These are phyloP conservation scores for Sporothrix pallida DNA, from an alignment of 2,329 filamentous ascomycete genomes.

Conservation along the genomic window DNA sequence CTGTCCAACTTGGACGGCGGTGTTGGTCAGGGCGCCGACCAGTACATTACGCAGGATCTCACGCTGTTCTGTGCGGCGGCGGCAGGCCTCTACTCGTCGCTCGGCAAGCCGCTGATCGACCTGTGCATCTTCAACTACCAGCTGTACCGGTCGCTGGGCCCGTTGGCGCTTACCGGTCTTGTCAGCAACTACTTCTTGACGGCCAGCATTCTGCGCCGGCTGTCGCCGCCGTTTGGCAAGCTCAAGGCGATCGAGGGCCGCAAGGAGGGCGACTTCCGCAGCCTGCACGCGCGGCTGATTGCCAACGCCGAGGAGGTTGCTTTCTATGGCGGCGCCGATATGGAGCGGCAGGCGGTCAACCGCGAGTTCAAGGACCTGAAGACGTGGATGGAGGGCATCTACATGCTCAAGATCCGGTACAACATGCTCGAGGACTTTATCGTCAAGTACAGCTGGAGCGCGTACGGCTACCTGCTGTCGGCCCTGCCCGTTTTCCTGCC, in stretches of 20 bases:
- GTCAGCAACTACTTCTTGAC: constrained; percentile 94
- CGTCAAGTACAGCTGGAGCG: constrained; percentile 97
- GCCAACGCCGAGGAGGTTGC: constrained; percentile 97
- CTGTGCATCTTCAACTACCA: constrained; percentile 98
- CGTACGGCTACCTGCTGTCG: constrained; percentile 92
- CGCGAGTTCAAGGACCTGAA: constrained; percentile 91
- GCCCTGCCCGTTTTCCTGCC: constrained; percentile 93
- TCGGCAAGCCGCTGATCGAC: constrained; percentile 98
- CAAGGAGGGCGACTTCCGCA: constrained; percentile 93
- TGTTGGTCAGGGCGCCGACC: constrained; percentile 88
- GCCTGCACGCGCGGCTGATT: constrained; percentile 86
- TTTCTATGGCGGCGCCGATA: constrained; percentile 94
- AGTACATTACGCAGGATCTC: constrained; percentile 96
- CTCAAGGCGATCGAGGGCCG: constrained; percentile 94
- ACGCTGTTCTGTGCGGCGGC: constrained; percentile 94
- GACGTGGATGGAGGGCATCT: constrained; percentile 97
- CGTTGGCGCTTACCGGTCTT: constrained; percentile 82
- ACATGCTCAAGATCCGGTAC: constrained; percentile 96
- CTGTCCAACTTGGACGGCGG: constrained; percentile 91
- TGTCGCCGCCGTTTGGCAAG: constrained; percentile 96
- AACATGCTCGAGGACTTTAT: constrained; percentile 99
- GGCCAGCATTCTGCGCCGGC: constrained; percentile 81
- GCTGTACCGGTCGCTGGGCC: constrained; percentile 87
- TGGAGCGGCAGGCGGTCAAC: constrained; percentile 91
- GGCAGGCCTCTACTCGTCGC: constrained; percentile 89